Conservation (phyloP, 2,329 filamentous ascomycete species). For the Thyridium curvatum region DNA sequence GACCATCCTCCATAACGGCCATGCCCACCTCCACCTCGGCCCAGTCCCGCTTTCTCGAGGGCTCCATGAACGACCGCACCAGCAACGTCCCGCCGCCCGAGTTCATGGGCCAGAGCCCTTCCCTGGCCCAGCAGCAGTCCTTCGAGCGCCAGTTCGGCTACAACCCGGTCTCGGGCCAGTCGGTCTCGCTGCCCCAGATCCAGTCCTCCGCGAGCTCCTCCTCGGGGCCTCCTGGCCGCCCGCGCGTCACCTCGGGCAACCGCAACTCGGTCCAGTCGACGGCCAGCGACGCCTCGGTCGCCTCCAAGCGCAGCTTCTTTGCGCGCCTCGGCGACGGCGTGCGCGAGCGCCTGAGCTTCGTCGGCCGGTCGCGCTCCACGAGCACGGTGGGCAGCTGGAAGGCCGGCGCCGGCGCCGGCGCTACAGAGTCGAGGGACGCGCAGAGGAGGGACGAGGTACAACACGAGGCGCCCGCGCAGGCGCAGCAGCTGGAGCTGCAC, state of each 20-base stretch:
- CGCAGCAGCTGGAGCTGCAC: neutral
- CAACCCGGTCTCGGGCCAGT: neutral
- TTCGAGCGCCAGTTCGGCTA: slow-evolving; percentile 17
- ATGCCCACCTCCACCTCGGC: slow-evolving; percentile 3
- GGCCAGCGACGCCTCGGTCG: slow-evolving; percentile 1
- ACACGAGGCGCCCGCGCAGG: neutral
- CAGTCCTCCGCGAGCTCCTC: slow-evolving; percentile 2
- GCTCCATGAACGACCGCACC: slow-evolving; percentile 77
- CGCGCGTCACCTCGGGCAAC: slow-evolving; percentile 4
- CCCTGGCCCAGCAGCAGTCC: neutral
- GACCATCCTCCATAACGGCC: no score
- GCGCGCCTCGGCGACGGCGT: slow-evolving; percentile 25
- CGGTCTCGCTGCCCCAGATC: neutral
- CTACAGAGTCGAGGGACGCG: neutral
- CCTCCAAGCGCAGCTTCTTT: slow-evolving; percentile 16
- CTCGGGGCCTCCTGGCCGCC: slow-evolving; percentile 3
- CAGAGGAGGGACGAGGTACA: neutral
- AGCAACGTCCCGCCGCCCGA: slow-evolving; percentile 64
- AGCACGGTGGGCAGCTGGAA: slow-evolving; percentile 15
- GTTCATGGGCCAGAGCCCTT: slow-evolving; percentile 43
- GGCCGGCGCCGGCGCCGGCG: neutral
- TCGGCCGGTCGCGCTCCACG: slow-evolving; percentile 6
- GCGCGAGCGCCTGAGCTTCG: slow-evolving; percentile 19
- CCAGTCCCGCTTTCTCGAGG: slow-evolving; percentile 59
- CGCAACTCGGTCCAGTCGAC: slow-evolving; percentile 9